A percentile compares a stretch with the other conserved stretches of the same genome.
Evolutionary conservation across 169 alveolate species (phyloP).

Genomic region (Eimeria brunetti): DNA sequence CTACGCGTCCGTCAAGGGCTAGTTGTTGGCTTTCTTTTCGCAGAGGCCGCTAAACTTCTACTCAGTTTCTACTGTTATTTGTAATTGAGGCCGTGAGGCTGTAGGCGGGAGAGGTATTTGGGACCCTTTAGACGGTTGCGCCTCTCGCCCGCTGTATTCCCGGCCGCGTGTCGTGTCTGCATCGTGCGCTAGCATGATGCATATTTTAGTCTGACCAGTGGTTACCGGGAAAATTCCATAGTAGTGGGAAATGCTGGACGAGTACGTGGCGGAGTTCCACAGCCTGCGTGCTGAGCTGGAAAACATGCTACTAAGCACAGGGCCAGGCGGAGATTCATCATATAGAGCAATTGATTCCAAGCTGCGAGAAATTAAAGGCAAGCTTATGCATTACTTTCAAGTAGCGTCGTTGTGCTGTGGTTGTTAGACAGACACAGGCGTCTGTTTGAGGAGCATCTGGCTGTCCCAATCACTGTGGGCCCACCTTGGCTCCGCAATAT

Average conservation of each 20-base stretch:
- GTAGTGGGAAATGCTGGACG: constrained; percentile 41
- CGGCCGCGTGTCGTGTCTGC: background rate
- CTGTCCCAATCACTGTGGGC: background rate
- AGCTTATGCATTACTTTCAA: background rate
- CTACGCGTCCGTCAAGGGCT: background rate
- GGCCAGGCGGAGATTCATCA: background rate
- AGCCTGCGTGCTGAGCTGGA: constrained; percentile 70
- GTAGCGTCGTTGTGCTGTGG: background rate
- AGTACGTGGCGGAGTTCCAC: constrained; percentile 65
- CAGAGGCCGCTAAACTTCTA: background rate
- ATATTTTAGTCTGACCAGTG: background rate
- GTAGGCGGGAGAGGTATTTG: background rate
- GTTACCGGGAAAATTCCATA: background rate
- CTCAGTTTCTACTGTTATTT: background rate
- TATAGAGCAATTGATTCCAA: background rate
- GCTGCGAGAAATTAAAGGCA: constrained; percentile 59
- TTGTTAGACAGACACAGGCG: background rate
- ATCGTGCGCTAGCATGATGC: background rate
- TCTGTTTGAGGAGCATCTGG: background rate
- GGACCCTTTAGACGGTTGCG: background rate
- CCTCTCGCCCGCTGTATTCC: background rate
- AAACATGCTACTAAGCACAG: constrained; percentile 16
- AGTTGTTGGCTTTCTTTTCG: background rate
- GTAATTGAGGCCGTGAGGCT: background rate
- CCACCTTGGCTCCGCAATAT: background rate